phyloP scores from a whole-genome alignment of 176 grass and related monocot species.

The Oryza nivara region DNA sequence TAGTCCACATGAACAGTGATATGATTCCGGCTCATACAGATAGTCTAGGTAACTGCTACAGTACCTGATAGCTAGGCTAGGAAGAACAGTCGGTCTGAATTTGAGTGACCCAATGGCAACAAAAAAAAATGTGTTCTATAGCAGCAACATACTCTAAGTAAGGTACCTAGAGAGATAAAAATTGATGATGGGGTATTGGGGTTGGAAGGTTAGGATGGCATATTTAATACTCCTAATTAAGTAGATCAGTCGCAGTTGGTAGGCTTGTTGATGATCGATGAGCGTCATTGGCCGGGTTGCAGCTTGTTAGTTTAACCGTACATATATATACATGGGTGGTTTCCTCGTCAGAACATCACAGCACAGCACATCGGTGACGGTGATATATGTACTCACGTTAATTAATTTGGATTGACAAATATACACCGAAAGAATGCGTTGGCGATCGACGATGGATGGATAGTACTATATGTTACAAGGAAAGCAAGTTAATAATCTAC shows the following conservation, averaged over 20 bases:
- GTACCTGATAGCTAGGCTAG: not conserved
- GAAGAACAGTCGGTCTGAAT: not conserved
- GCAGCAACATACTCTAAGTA: no score
- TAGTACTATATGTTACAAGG: not conserved
- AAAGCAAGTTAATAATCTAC: not conserved
- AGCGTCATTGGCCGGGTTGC: not conserved
- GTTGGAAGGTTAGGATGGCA: not conserved
- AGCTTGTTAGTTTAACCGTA: not conserved
- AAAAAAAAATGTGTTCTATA: no score
- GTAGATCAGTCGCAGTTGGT: not conserved
- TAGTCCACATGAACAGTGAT: not conserved
- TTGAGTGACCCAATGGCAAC: not conserved
- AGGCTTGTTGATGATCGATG: not conserved
- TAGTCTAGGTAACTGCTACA: not conserved
- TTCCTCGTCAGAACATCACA: not conserved
- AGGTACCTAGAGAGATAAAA: not conserved
- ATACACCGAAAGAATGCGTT: not conserved
- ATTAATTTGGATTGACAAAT: not conserved
- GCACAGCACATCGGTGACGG: not conserved
- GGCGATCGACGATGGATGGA: no score
- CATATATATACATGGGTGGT: not conserved
- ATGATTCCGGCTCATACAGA: not conserved
- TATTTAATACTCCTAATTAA: not conserved
- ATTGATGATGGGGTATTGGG: no score
- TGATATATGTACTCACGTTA: not conserved